A percentile compares a stretch with the other conserved stretches of the same genome.
Evolutionary conservation across 176 grass and related monocot species (phyloP).

Genomic region (Triticum dicoccoides): DNA sequence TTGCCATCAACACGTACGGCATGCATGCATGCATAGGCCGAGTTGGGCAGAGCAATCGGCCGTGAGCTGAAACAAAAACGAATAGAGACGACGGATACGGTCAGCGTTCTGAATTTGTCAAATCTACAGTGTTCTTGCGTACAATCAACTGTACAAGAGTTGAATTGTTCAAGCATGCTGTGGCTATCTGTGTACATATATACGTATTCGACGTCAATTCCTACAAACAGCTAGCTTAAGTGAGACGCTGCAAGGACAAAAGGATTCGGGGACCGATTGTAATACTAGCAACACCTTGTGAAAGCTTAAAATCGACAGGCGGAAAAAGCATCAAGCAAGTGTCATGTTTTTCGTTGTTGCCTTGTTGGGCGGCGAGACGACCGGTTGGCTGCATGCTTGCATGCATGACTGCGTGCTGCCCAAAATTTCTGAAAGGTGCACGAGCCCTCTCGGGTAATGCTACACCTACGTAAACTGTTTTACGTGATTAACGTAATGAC

Average conservation of each 20-base stretch:
- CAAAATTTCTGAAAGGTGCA: background rate
- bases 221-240: background rate
- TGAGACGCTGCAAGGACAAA: background rate
- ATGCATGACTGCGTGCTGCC: background rate
- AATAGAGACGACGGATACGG: background rate
- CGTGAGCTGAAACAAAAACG: no score
- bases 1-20: no score
- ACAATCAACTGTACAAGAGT: background rate
- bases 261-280: background rate
- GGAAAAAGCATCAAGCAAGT: background rate
- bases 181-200: background rate
- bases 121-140: background rate
- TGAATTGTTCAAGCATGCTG: background rate
- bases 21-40: background rate
- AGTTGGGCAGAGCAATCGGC: background rate
- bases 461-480: no score
- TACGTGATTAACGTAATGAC: no score
- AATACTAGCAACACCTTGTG: background rate
- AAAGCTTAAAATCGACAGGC: background rate
- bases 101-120: background rate
- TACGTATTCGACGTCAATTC: background rate
- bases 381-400: background rate
- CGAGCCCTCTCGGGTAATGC: background rate
- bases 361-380: no score
- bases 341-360: background rate